Evolutionary conservation across 495 filamentous ascomycete genomes (phyloP), one percentile per base, ranked within the genome.

Genomic region (Talaromyces nanjingensis): DNA sequence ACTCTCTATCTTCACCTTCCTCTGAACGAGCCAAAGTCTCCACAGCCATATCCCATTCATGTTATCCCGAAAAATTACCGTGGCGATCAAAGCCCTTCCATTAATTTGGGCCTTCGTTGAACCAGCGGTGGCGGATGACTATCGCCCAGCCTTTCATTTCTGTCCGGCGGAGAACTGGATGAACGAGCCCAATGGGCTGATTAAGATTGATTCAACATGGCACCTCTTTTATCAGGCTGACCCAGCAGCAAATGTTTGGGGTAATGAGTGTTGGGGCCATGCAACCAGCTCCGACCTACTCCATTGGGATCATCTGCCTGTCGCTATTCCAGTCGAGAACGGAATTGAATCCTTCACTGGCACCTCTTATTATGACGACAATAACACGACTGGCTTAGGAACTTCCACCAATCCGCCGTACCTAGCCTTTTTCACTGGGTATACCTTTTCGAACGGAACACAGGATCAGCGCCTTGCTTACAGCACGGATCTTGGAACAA

Each of bases 111-210:
- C 27, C 27, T 27, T 58, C 55, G 27, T 58, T 34, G 55, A 4
- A 18, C 55, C 55, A 1, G 55, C 27, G 55, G 55, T 58, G 4
- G 55, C 55, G 16, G 55, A 58, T 42, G 57, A 60, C 57, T 60
- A 60, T 42, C 57, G 57, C 8, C 57, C 57, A 6, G n/a, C n/a
- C 8, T 45, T 39, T 60, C 82, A 86, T 68, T 86, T 76, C 70
- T 81, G 77, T 39, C 82, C 82, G 4, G 79, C 81, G 6, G 65
- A 63, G 37, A 66, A 73, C 55, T 85, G 83, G 63, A 83, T 85
- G 80, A 84, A 84, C 63, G 82, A 84, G 65, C 82, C 83, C 20
- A 84, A 86, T 71, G 83, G 83, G 84, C 69, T 85, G 27, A 27
- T 27, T 27, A 83, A 69, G 81, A 85, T 66, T 81, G 72, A 73